Base-by-base conservation (phyloP, 257 asterid genomes). In the Solanum infundibuliforme region DNA sequence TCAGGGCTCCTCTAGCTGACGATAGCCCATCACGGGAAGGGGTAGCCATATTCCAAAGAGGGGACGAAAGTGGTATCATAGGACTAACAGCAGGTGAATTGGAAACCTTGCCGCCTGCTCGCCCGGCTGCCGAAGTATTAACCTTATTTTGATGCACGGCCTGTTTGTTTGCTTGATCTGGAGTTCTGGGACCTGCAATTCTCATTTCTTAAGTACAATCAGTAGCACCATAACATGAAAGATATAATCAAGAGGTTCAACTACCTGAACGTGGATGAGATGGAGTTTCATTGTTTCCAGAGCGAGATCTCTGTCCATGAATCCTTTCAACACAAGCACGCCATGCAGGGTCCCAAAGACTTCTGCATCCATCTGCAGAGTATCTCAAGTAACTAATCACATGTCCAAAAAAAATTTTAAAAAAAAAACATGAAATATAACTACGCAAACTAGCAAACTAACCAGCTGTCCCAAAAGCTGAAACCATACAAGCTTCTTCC, bases 401-500 rank as follows among this genome's bases (percentile, higher is more conserved):
- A 83, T 81, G 58, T 86, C 87, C 73, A 29, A 29, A n/a, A n/a
- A 84, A 87, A 81, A 85, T 83, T 48, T 14, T 32, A 34, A 8
- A 72, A 43, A 81, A 43, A 39, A 79, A 58, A 72, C 14, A 62
- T 18, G 12, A 34, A 87, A 75, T 7, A 86, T 23, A 86, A 84
- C 41, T 32, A 85, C 85, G 46, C 52, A 27, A 76, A 77, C 72
- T 46, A 23, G n/a, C 86, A 65, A 82, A 90, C 93, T 77, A 90
- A 92, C 93, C 95, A 92, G 89, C 88, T 88, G 87, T 90, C 86
- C 99, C 99, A 85, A 97, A 96, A 87, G 99, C 98, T 41, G 99
- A 97, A 89, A 93, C 88, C 99, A 97, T 97, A 89, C 95, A 95
- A 89, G 98, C 98, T 89, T 97, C 99, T 81, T 97, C 99, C 65